Percentiles rank a stretch among this genome's conserved stretches.
Conservation (phyloP, 73 alveolate genomes). For the Diophrys sp. region DNA sequence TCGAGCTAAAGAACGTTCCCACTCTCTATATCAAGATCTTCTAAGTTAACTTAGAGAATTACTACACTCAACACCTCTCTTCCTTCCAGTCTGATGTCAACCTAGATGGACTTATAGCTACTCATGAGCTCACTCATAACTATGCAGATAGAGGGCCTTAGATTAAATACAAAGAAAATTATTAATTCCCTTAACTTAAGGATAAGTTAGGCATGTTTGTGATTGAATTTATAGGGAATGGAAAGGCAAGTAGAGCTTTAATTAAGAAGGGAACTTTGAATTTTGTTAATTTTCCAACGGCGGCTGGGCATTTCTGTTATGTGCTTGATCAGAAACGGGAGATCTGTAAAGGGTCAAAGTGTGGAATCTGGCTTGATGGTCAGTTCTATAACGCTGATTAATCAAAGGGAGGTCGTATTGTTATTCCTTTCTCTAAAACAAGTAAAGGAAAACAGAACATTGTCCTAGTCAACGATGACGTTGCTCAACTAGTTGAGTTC, state of each 20-base stretch:
- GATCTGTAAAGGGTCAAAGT: constrained; percentile 31
- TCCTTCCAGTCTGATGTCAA: constrained; percentile 28
- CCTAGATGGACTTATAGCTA: constrained; percentile 42
- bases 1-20: constrained; percentile 73
- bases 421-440: constrained; percentile 54
- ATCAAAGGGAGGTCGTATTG: constrained; percentile 31
- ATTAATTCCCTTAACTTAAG: constrained; percentile 22
- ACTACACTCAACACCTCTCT: constrained; percentile 19
- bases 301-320: constrained; percentile 54
- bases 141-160: constrained; percentile 21
- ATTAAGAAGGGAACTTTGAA: constrained; percentile 56
- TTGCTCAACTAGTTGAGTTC: constrained; percentile 10
- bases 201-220: constrained; percentile 27
- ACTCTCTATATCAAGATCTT: constrained; percentile 42
- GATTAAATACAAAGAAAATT: constrained; percentile 3
- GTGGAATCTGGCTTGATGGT: constrained; percentile 36
- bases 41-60: constrained; percentile 38
- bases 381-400: constrained; percentile 8
- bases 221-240: constrained; percentile 46
- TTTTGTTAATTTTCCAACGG: constrained; percentile 34
- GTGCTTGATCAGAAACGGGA: constrained; percentile 58
- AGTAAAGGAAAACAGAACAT: constrained; percentile 3
- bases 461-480: constrained; percentile 10
- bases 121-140: constrained; percentile 15
- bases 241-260: constrained; percentile 28